phyloP scores from a whole-genome alignment of 129 eudicot species.

The Artemisia argyi region DNA sequence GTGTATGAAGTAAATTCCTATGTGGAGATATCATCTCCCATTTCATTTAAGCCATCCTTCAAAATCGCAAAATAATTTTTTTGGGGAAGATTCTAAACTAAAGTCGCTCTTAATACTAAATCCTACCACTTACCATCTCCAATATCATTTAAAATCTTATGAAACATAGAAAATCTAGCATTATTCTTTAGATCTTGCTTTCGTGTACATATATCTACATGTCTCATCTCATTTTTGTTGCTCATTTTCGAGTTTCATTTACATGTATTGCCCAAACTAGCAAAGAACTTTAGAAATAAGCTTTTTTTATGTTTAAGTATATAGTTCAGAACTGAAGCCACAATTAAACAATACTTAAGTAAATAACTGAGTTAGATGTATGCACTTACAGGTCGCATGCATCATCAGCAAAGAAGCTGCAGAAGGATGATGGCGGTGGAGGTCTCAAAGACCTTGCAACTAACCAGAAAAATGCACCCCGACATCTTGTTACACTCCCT shows the following conservation, averaged over 20 bases:
- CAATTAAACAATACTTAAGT: background rate
- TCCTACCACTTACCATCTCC: background rate
- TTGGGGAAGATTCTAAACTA: too few species aligned
- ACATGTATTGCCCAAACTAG: too few species aligned
- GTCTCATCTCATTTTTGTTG: background rate
- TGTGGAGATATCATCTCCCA: too few species aligned
- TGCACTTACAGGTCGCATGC: constrained; percentile 23
- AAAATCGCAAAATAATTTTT: background rate
- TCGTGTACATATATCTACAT: background rate
- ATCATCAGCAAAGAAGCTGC: background rate
- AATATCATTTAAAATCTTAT: background rate
- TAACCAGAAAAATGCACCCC: constrained; percentile 17
- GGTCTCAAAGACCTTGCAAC: constrained; percentile 29
- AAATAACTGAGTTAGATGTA: background rate
- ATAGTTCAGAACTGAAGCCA: background rate
- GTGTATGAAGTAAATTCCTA: too few species aligned
- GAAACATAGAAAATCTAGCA: background rate
- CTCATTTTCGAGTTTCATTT: too few species aligned
- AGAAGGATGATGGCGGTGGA: constrained; percentile 12
- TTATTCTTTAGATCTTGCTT: background rate
- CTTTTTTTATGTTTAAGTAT: too few species aligned
- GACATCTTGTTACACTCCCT: constrained; percentile 2
- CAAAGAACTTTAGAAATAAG: too few species aligned
- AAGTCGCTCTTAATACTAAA: background rate
- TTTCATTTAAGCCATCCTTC: background rate